Evolutionary conservation across 805 yeast genomes (phyloP).

Genomic region (Tetrapisispora iriomotensis): DNA sequence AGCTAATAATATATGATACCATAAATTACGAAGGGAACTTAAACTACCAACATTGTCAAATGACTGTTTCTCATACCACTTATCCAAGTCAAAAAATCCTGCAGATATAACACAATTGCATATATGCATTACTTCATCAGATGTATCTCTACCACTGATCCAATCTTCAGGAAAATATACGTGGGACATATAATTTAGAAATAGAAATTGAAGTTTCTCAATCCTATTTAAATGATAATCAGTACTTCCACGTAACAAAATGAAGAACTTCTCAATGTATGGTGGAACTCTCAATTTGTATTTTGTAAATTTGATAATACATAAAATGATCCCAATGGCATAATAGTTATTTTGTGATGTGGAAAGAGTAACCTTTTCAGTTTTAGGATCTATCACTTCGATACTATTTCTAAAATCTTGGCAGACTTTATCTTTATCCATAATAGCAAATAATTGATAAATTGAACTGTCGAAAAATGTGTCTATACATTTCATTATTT

Average conservation of each 20-base stretch:
- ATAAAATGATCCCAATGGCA: slow-evolving; percentile 18
- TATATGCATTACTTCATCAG: slow-evolving; percentile 13
- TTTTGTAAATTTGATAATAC: slow-evolving; percentile 12
- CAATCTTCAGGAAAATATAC: slow-evolving; percentile 9
- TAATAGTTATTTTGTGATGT: slow-evolving; percentile 14
- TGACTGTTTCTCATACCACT: slow-evolving; percentile 13
- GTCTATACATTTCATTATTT: slow-evolving; percentile 7
- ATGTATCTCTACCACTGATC: slow-evolving; percentile 19
- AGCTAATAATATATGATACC: slow-evolving; percentile 19
- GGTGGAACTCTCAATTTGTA: slow-evolving; percentile 14
- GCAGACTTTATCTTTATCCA: slow-evolving; percentile 14
- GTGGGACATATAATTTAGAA: slow-evolving; percentile 15
- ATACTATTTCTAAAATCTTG: slow-evolving; percentile 7
- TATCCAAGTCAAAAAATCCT: slow-evolving; percentile 18
- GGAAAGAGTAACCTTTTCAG: slow-evolving; percentile 2
- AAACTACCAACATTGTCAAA: slow-evolving; percentile 10
- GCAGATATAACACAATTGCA: slow-evolving; percentile 14
- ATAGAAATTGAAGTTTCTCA: slow-evolving; percentile 24
- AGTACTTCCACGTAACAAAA: slow-evolving; percentile 13
- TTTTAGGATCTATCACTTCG: neutral
- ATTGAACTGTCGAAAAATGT: slow-evolving; percentile 11
- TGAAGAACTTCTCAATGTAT: slow-evolving; percentile 11
- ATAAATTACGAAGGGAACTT: slow-evolving; percentile 6
- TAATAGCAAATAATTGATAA: slow-evolving; percentile 10
- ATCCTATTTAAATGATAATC: slow-evolving; percentile 17